Evolutionary conservation across 176 grass and related monocot genomes (phyloP).

Genomic region (Melocanna baccifera): DNA sequence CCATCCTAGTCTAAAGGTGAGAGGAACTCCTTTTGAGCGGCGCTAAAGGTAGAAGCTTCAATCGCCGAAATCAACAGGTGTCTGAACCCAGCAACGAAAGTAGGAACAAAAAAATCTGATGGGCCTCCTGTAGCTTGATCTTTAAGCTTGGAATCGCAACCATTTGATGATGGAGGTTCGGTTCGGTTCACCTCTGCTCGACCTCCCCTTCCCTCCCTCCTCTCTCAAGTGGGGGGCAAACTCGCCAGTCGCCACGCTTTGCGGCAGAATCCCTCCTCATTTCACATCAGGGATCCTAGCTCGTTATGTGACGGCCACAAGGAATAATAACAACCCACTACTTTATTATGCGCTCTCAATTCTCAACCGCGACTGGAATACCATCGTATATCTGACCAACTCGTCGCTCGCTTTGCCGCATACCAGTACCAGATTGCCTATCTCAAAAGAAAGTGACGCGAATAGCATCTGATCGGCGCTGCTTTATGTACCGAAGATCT

Average conservation of each 20-base stretch:
- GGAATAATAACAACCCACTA: not conserved
- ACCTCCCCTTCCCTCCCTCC: not conserved
- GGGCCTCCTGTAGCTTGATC: slow-evolving; percentile 35
- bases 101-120: not conserved
- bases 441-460: slow-evolving; percentile 23
- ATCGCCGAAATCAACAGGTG: not conserved
- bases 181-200: not conserved
- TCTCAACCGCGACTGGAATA: not conserved
- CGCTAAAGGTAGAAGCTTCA: not conserved
- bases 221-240: slow-evolving; percentile 6
- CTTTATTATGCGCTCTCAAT: not conserved
- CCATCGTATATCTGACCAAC: not conserved
- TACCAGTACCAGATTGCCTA: not conserved
- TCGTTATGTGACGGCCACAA: not conserved
- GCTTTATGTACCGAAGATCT: not conserved
- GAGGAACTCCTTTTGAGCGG: not conserved
- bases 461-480: slow-evolving; percentile 35
- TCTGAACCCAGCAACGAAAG: not conserved
- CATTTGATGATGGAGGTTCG: not conserved
- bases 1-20: not conserved
- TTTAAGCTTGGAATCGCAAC: slow-evolving; percentile 52
- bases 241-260: slow-evolving; percentile 25
- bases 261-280: slow-evolving; percentile 27
- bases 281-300: slow-evolving; percentile 5
- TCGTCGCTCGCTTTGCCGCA: not conserved